phyloP scores from a whole-genome alignment of 108 stramenopile genomes.

The Skeletonema marinoi region DNA sequence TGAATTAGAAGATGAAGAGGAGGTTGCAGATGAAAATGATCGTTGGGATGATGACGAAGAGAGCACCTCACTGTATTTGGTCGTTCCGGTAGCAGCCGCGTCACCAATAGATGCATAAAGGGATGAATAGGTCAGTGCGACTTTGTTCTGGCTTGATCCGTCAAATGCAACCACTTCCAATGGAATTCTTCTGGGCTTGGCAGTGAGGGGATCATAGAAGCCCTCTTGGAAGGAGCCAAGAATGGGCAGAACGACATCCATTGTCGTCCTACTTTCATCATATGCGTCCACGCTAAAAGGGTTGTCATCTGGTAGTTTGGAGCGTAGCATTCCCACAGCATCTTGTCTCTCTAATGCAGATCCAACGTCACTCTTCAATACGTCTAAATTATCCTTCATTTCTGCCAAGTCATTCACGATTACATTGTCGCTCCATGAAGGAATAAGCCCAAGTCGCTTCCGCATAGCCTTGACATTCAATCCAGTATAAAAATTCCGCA shows the following conservation, averaged over 20 bases:
- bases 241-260: slow-evolving; percentile 64
- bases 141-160: slow-evolving; percentile 53
- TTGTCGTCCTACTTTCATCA: slow-evolving; percentile 49
- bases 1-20: slow-evolving; percentile 38
- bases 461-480: slow-evolving; percentile 66
- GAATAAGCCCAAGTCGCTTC: slow-evolving; percentile 61
- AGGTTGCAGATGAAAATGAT: slow-evolving; percentile 48
- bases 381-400: slow-evolving; percentile 53
- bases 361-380: slow-evolving; percentile 33
- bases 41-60: slow-evolving; percentile 51
- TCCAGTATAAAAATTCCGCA: slow-evolving; percentile 83
- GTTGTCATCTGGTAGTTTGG: slow-evolving; percentile 20
- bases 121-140: slow-evolving; percentile 52
- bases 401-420: slow-evolving; percentile 54
- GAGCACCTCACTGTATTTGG: slow-evolving; percentile 40
- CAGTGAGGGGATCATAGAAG: slow-evolving; percentile 86
- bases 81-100: slow-evolving; percentile 35
- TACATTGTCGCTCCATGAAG: slow-evolving; percentile 45
- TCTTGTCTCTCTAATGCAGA: slow-evolving; percentile 39
- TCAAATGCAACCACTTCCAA: slow-evolving; percentile 83
- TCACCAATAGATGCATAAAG: slow-evolving; percentile 52
- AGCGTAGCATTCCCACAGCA: slow-evolving; percentile 26
- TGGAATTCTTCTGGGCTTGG: slow-evolving; percentile 78
- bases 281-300: slow-evolving; percentile 8
- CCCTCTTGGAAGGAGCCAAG: slow-evolving; percentile 86